A percentile compares a stretch with the other conserved stretches of the same genome.
phyloP scores from a whole-genome alignment of 352 stramenopile species.

The Halophytophthora polymorphica region DNA sequence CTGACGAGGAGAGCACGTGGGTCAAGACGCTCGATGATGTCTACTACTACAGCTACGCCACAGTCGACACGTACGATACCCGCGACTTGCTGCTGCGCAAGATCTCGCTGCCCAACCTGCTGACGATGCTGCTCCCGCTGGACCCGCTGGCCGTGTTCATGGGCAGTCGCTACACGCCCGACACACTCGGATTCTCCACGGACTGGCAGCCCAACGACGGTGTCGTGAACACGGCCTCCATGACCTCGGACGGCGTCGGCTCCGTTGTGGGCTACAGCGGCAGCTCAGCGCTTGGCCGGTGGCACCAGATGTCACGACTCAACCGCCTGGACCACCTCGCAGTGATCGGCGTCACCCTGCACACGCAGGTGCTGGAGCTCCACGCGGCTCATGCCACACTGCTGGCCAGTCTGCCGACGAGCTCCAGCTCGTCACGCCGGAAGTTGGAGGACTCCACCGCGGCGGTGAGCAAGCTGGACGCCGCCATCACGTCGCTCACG shows the following conservation, averaged over 20 bases:
- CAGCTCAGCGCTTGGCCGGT: constrained; percentile 31
- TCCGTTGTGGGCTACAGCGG: constrained; percentile 32
- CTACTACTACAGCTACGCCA: constrained; percentile 59
- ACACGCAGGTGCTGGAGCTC: constrained; percentile 37
- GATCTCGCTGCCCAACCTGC: constrained; percentile 41
- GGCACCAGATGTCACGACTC: constrained; percentile 45
- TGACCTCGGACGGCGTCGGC: constrained; percentile 37
- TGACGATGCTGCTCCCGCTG: constrained; percentile 49
- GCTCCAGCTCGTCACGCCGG: constrained; percentile 8
- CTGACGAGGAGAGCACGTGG: constrained; percentile 38
- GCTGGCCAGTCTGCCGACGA: constrained; percentile 20
- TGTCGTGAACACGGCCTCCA: constrained; percentile 45
- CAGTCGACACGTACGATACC: constrained; percentile 34
- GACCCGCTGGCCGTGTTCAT: constrained; percentile 37
- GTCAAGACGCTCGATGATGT: constrained; percentile 46
- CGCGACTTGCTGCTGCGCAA: constrained; percentile 32
- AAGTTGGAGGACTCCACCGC: constrained; percentile 20
- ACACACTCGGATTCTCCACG: constrained; percentile 26
- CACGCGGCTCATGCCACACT: constrained; percentile 31
- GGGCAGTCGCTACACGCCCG: constrained; percentile 31
- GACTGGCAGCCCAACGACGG: constrained; percentile 53
- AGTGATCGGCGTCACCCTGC: constrained; percentile 37
- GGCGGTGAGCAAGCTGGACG: constrained; percentile 19
- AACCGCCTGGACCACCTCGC: constrained; percentile 41
- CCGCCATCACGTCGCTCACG: constrained; percentile 25